These are phyloP conservation scores for Vinca major DNA, from an alignment of 305 asterid genomes.

Conservation along the genomic window DNA sequence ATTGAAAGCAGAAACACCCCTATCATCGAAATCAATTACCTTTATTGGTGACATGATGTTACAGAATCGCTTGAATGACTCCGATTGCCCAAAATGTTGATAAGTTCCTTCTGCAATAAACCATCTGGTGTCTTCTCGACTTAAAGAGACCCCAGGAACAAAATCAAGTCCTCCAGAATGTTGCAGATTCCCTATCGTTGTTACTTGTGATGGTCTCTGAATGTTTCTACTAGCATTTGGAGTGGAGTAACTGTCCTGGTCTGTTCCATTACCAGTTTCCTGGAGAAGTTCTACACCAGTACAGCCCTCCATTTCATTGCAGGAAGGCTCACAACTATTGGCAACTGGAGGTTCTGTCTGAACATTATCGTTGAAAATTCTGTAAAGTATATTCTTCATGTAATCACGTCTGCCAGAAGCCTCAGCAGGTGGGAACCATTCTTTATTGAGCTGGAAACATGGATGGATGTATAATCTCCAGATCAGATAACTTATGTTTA, in stretches of 20 bases:
- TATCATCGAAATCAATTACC: conserved; percentile 32
- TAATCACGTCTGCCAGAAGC: conserved; percentile 62
- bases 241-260: conserved; percentile 19
- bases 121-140: conserved; percentile 15
- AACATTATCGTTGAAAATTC: conserved; percentile 30
- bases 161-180: conserved; percentile 17
- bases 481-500: neutral
- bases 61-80: conserved; percentile 19
- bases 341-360: conserved; percentile 24
- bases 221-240: conserved; percentile 20
- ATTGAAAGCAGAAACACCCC: conserved; percentile 8
- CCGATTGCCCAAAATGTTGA: conserved; percentile 19
- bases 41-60: conserved; percentile 34
- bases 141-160: conserved; percentile 17
- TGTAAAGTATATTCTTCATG: conserved; percentile 46
- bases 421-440: conserved; percentile 75
- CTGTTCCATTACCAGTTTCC: conserved; percentile 19
- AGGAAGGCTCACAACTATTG: conserved; percentile 20
- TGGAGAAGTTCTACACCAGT: conserved; percentile 15
- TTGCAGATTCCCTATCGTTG: conserved; percentile 16
- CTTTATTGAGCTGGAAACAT: conserved; percentile 51
- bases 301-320: conserved; percentile 23
- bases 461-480: neutral
- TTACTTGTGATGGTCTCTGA: conserved; percentile 14
- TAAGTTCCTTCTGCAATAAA: conserved; percentile 12